Percentiles rank a stretch among this genome's conserved stretches.
Evolutionary conservation across 371 early-diverging fungal genomes (phyloP).

Genomic region (Rhizopus delemar): DNA sequence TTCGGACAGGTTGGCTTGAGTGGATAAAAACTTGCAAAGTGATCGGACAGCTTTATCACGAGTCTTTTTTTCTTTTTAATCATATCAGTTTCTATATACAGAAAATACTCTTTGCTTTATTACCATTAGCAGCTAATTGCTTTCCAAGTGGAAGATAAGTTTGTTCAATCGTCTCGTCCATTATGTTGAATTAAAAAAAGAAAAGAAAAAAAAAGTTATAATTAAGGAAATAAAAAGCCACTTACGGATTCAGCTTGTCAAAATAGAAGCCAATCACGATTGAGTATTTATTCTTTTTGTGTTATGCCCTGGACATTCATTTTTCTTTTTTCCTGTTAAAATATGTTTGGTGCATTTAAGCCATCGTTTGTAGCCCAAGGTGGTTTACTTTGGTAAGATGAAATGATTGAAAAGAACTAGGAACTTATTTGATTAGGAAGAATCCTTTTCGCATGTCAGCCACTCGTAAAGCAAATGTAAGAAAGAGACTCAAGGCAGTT

Average conservation of each 20-base stretch:
- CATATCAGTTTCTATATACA: background rate
- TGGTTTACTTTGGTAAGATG: constrained; percentile 68
- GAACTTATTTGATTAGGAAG: constrained; percentile 48
- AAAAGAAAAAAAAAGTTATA: background rate
- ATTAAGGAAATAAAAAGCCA: constrained; percentile 10
- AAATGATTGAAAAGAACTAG: background rate
- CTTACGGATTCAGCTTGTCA: constrained; percentile 1
- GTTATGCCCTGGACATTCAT: background rate
- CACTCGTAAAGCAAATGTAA: constrained; percentile 92
- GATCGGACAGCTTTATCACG: constrained; percentile 82
- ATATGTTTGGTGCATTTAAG: constrained; percentile 81
- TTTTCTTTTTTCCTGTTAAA: constrained; percentile 3
- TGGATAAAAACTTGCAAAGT: constrained; percentile 64
- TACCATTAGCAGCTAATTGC: constrained; percentile 67
- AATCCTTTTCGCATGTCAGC: constrained; percentile 83
- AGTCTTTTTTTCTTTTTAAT: constrained; percentile 71
- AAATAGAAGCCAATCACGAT: constrained; percentile 6
- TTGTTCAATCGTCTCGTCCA: constrained; percentile 18
- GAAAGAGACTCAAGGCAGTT: constrained; percentile 88
- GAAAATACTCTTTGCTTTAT: background rate
- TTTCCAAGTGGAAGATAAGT: constrained; percentile 60
- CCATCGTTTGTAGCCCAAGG: constrained; percentile 67
- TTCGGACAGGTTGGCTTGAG: constrained; percentile 57
- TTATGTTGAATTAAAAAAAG: background rate
- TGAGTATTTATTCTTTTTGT: background rate